phyloP scores from a whole-genome alignment of 352 stramenopile species.

The Peronospora farinosa region DNA sequence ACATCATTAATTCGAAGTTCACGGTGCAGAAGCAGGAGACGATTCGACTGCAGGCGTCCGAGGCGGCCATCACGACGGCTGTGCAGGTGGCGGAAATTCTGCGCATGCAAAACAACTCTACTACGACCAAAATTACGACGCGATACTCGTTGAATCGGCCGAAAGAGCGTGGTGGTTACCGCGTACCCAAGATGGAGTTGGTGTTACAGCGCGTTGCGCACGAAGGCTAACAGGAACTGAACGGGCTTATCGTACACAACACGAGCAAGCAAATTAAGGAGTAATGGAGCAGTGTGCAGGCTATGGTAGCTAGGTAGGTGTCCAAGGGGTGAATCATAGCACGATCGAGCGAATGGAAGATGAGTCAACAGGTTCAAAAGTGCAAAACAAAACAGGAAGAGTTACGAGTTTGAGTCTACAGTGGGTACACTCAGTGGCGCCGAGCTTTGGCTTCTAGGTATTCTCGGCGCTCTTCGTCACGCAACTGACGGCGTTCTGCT shows the following conservation, averaged over 20 bases:
- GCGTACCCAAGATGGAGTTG: constrained; percentile 69
- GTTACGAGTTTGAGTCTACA: constrained; percentile 12
- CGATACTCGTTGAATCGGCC: constrained; percentile 54
- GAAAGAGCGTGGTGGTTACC: constrained; percentile 44
- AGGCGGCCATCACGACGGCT: constrained; percentile 64
- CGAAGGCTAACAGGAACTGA: constrained; percentile 21
- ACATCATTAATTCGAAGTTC: constrained; percentile 79
- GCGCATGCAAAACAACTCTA: constrained; percentile 51
- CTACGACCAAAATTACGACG: constrained; percentile 61
- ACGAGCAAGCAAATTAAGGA: constrained; percentile 3
- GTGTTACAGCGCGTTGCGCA: constrained; percentile 42
- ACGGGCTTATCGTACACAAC: constrained; percentile 7
- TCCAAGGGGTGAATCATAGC: not conserved
- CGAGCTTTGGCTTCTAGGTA: constrained; percentile 32
- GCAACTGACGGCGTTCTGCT: constrained; percentile 61
- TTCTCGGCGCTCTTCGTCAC: constrained; percentile 44
- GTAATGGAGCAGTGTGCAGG: constrained; percentile 5
- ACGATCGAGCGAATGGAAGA: constrained; percentile 2
- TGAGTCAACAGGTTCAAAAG: constrained; percentile 2
- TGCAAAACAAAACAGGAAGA: constrained; percentile 19
- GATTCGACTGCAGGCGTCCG: constrained; percentile 57
- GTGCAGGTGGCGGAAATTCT: constrained; percentile 68
- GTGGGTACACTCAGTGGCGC: constrained; percentile 7
- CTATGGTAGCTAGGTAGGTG: not conserved
- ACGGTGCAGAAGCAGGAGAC: constrained; percentile 56